Percentiles rank a stretch among this genome's conserved stretches.
Conservation (phyloP, 306 rosid species). For the Lathyrus tuberosus region DNA sequence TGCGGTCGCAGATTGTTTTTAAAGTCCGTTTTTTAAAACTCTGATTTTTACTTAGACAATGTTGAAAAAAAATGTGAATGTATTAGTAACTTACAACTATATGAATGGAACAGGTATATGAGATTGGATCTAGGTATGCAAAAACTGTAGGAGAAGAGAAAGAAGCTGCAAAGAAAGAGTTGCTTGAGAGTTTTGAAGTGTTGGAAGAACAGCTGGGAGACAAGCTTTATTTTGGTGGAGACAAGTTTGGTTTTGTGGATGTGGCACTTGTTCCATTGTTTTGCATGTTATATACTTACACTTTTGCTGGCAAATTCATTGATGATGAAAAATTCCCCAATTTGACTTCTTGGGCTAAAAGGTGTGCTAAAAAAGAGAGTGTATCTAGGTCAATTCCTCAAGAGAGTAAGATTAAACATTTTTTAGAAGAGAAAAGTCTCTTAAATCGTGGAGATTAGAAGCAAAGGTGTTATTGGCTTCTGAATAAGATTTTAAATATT, state of each 20-base stretch:
- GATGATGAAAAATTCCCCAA: slow-evolving; percentile 42
- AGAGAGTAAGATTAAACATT: slow-evolving; percentile 34
- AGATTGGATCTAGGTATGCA: slow-evolving; percentile 18
- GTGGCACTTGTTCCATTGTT: slow-evolving; percentile 45
- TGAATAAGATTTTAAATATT: no score
- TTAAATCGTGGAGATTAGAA: neutral
- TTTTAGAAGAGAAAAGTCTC: neutral
- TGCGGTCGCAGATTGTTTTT: no score
- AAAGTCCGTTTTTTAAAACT: no score
- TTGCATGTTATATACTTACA: slow-evolving; percentile 33
- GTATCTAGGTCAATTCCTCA: slow-evolving; percentile 45
- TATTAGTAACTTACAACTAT: neutral
- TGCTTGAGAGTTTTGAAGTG: slow-evolving; percentile 34
- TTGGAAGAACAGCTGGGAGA: slow-evolving; percentile 35
- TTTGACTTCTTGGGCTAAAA: slow-evolving; percentile 48
- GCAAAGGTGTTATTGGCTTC: neutral
- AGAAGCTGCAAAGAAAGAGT: slow-evolving; percentile 43
- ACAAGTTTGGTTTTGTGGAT: slow-evolving; percentile 51
- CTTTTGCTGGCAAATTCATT: slow-evolving; percentile 28
- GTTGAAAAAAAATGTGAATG: neutral
- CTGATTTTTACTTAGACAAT: neutral
- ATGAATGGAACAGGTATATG: slow-evolving; percentile 34
- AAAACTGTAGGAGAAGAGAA: slow-evolving; percentile 39
- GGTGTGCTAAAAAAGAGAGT: slow-evolving; percentile 43
- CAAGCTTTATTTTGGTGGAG: slow-evolving; percentile 46